Percentiles rank a stretch among this genome's conserved stretches.
These are phyloP conservation scores for Dactylellina sp. DNA, from an alignment of 2,329 filamentous ascomycete species.

Conservation along the genomic window DNA sequence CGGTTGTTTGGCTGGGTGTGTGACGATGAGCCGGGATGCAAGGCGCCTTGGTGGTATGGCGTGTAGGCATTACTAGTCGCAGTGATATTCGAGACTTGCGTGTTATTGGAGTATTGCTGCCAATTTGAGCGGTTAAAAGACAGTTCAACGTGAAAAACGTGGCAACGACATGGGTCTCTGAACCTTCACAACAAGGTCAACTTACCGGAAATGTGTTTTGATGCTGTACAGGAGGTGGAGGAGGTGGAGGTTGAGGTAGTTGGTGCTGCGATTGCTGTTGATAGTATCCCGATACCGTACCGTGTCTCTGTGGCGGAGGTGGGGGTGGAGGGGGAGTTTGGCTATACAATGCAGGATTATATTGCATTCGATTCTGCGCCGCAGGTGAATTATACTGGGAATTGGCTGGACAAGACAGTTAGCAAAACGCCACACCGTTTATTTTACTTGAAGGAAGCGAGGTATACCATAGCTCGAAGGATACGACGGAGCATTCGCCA, in stretches of 20 bases:
- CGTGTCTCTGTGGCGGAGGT: slow-evolving; percentile 50
- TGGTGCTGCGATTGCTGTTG: slow-evolving; percentile 39
- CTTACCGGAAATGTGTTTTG: slow-evolving; percentile 48
- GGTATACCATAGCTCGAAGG: slow-evolving; percentile 42
- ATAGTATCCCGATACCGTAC: slow-evolving; percentile 44
- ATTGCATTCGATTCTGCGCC: slow-evolving; percentile 37
- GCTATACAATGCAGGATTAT: slow-evolving; percentile 48
- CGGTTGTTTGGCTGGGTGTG: slow-evolving; percentile 7
- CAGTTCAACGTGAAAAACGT: slow-evolving; percentile 8
- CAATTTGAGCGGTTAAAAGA: slow-evolving; percentile 8
- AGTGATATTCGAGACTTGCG: slow-evolving; percentile 24
- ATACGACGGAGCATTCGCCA: slow-evolving; percentile 41
- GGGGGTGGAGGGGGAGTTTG: slow-evolving; percentile 49
- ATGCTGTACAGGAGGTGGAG: slow-evolving; percentile 45
- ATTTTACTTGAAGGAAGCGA: not conserved
- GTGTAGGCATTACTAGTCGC: slow-evolving; percentile 27
- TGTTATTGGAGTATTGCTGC: slow-evolving; percentile 18
- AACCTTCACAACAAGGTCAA: not conserved
- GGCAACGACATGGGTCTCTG: not conserved
- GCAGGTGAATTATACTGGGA: slow-evolving; percentile 48
- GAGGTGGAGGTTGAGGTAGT: slow-evolving; percentile 47
- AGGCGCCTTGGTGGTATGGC: slow-evolving; percentile 33
- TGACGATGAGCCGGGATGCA: slow-evolving; percentile 13
- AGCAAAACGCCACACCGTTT: not conserved
- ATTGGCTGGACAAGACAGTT: slow-evolving; percentile 27